phyloP scores from a whole-genome alignment of 1,284 basidiomycete genomes.

The Malassezia sp. region DNA sequence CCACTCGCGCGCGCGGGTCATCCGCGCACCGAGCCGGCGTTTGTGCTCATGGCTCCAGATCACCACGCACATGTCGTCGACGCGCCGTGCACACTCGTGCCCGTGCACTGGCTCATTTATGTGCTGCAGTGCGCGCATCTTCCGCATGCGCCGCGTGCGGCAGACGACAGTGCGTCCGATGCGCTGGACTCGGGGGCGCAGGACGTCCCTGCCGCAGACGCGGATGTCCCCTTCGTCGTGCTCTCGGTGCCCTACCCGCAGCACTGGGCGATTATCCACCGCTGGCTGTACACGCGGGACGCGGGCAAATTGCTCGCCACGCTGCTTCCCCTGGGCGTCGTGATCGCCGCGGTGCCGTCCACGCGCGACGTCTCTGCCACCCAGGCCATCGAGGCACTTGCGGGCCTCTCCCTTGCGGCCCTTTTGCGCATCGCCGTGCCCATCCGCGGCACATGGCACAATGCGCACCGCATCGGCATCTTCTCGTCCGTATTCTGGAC shows the following conservation, averaged over 20 bases:
- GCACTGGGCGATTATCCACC: constrained; percentile 11
- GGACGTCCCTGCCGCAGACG: not conserved
- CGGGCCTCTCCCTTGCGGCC: constrained; percentile 2
- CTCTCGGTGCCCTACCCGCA: constrained; percentile 8
- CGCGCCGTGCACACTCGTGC: constrained; percentile 10
- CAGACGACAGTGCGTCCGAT: not conserved
- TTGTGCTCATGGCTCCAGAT: too few relatives aligned
- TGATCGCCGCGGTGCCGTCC: not conserved
- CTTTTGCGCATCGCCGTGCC: constrained; percentile 1
- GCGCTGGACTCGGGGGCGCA: not conserved
- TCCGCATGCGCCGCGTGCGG: not conserved
- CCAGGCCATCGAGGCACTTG: not conserved
- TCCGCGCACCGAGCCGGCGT: too few relatives aligned
- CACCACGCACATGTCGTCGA: not conserved
- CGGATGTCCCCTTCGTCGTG: constrained; percentile 4
- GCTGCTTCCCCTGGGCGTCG: constrained; percentile 5
- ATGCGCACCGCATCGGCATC: constrained; percentile 8
- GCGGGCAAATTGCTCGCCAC: constrained; percentile 5
- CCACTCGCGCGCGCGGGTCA: too few relatives aligned
- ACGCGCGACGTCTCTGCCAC: not conserved
- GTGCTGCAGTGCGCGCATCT: constrained; percentile 16
- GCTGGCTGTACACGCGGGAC: constrained; percentile 17
- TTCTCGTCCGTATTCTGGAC: constrained; percentile 9
- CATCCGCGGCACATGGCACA: constrained; percentile 16
- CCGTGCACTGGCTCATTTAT: constrained; percentile 17